Conservation (phyloP, 495 filamentous ascomycete genomes). For the Annulohypoxylon stygium region DNA sequence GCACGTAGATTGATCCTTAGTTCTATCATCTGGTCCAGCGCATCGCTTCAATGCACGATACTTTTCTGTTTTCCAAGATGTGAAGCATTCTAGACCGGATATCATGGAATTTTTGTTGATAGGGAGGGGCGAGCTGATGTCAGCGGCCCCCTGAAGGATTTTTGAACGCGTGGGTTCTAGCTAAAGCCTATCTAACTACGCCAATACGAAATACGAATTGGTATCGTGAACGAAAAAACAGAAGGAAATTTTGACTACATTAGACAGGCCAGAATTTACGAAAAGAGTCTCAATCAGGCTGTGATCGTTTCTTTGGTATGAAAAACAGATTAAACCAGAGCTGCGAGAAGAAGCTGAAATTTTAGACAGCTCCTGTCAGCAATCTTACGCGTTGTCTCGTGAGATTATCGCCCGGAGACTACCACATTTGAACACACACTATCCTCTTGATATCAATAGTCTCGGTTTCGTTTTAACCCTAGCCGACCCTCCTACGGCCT, state of each 20-base stretch:
- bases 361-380: not conserved
- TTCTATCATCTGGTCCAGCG: not conserved
- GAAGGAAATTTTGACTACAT: not conserved
- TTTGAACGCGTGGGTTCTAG: not conserved
- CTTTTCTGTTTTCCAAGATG: not conserved
- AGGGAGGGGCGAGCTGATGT: constrained; percentile 3
- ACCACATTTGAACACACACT: not conserved
- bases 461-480: not conserved
- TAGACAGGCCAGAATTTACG: not conserved
- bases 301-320: not conserved
- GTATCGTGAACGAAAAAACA: not conserved
- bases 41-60: not conserved
- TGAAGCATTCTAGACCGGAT: not conserved
- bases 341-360: not conserved
- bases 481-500: not conserved
- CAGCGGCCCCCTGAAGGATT: not conserved
- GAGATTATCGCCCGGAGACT: not conserved
- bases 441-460: not conserved
- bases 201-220: not conserved
- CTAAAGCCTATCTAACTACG: not conserved
- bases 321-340: not conserved
- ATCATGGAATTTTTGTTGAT: not conserved
- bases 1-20: not conserved
- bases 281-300: not conserved
- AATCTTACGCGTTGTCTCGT: not conserved